These are phyloP conservation scores for Linnemannia hyalina DNA, from an alignment of 192 early-diverging fungal species.

Conservation along the genomic window DNA sequence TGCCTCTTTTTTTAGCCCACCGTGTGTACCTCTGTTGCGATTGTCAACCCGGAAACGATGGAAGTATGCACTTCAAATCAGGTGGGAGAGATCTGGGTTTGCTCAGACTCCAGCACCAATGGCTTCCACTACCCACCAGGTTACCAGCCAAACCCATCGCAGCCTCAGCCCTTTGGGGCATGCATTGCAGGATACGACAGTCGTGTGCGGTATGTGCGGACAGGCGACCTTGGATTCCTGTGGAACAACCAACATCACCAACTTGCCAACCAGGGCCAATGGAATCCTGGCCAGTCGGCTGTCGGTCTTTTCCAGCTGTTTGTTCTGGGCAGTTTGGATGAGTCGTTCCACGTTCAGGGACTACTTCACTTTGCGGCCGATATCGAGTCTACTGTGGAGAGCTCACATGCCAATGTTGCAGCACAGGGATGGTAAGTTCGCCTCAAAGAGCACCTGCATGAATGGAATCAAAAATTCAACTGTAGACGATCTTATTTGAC, in stretches of 20 bases:
- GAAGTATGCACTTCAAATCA: slow-evolving; percentile 73
- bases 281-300: background rate
- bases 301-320: slow-evolving; percentile 66
- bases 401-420: slow-evolving; percentile 55
- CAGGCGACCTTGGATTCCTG: slow-evolving; percentile 87
- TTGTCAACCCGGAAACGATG: slow-evolving; percentile 84
- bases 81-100: slow-evolving; percentile 92
- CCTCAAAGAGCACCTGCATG: background rate
- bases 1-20: slow-evolving; percentile 16
- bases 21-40: slow-evolving; percentile 78
- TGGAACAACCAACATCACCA: slow-evolving; percentile 71
- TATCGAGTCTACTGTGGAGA: slow-evolving; percentile 81
- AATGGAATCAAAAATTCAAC: background rate
- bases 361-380: slow-evolving; percentile 80
- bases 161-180: slow-evolving; percentile 54
- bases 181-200: slow-evolving; percentile 71
- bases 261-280: slow-evolving; percentile 6
- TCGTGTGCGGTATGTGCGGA: slow-evolving; percentile 75
- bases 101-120: slow-evolving; percentile 66
- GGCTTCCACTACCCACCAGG: slow-evolving; percentile 53
- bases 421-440: slow-evolving; percentile 39
- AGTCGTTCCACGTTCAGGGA: slow-evolving; percentile 77
- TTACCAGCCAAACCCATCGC: slow-evolving; percentile 10
- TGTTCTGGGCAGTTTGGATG: slow-evolving; percentile 77
- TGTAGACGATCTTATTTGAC: background rate